Base-by-base conservation (phyloP, 148 eudicot genomes). In the Amaranthus cruentus region DNA sequence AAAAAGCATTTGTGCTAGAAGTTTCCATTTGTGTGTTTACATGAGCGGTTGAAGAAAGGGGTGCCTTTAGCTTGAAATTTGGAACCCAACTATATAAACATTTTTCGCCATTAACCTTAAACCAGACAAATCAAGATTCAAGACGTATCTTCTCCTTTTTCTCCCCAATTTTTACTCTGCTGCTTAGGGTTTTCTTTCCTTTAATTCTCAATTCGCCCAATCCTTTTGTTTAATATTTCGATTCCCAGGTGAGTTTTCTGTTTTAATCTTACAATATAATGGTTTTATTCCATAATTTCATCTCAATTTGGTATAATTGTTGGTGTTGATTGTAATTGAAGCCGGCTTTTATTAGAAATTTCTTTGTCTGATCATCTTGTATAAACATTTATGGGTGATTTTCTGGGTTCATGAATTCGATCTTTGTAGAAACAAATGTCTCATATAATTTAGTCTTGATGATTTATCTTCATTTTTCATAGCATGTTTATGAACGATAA, bases 171-270 rank as follows among this genome's bases (percentile, higher is more conserved):
- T 50, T 58, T 55, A 0, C 49, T 58, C 71, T 57, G 65, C 52
- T 8, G 47, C 62, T 42, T 72, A 66, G 76, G 66, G 66, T 66
- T 72, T 57, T 18, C 12, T 11, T 44, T n/a, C 15, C 57, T 46
- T 38, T 3, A 47, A 10, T 18, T 44, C 28, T 5, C 68, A 28
- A 14, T 42, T 51, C 2, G 21, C 47, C 4, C 68, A 1, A 49
- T 75, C 15, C 51, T 28, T 3, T 10, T 66, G 9, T 55, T 28
- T 64, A 21, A 52, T 42, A n/a, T 66, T 66, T 75, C 13, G 55
- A 61, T 62, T 48, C 44, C 54, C 12, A 54, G 76, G 81, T 68
- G 7, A 56, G 4, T 42, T n/a, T 13, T 60, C 44, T 10, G 9
- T 50, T 3, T 18, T 8, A 18, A 0, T n/a, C 13, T 4, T 54